Percentiles rank a stretch among this genome's conserved stretches.
Conservation (phyloP, 2,329 filamentous ascomycete genomes). For the Aspergillus novoparasiticus region DNA sequence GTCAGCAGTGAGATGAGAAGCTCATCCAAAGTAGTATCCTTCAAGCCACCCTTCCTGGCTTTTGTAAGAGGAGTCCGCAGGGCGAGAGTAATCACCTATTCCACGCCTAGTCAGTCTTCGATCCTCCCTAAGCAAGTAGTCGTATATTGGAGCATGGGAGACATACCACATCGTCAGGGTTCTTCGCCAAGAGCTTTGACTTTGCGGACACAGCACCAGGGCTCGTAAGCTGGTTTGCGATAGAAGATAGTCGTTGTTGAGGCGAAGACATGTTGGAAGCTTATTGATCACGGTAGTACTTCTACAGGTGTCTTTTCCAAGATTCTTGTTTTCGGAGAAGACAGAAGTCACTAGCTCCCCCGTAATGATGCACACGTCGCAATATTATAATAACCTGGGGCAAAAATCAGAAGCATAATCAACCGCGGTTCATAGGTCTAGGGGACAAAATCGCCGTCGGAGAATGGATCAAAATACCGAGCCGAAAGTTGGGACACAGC, state of each 20-base stretch:
- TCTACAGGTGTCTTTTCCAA: not conserved
- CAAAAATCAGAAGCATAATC: constrained; percentile 2
- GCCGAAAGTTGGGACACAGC: constrained; percentile 9
- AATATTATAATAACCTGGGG: constrained; percentile 5
- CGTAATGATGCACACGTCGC: not conserved
- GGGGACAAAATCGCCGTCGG: not conserved
- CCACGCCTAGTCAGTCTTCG: not conserved
- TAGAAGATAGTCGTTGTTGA: constrained; percentile 44
- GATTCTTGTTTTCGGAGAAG: not conserved
- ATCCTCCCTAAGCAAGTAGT: not conserved
- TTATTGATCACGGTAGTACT: constrained; percentile 2
- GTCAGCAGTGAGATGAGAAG: constrained; percentile 41
- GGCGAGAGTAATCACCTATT: constrained; percentile 45
- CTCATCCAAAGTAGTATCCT: constrained; percentile 40
- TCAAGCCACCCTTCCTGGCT: constrained; percentile 43
- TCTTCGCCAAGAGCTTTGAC: constrained; percentile 38
- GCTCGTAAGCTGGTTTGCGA: constrained; percentile 44
- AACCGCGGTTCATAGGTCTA: constrained; percentile 12
- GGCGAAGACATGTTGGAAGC: constrained; percentile 38
- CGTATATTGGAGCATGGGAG: not conserved
- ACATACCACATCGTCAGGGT: constrained; percentile 44
- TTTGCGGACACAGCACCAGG: constrained; percentile 29
- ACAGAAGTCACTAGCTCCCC: not conserved
- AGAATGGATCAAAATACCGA: constrained; percentile 8
- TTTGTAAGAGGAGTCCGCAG: constrained; percentile 44